Base-by-base conservation (phyloP, 306 rosid species). In the Prinsepia uniflora region DNA sequence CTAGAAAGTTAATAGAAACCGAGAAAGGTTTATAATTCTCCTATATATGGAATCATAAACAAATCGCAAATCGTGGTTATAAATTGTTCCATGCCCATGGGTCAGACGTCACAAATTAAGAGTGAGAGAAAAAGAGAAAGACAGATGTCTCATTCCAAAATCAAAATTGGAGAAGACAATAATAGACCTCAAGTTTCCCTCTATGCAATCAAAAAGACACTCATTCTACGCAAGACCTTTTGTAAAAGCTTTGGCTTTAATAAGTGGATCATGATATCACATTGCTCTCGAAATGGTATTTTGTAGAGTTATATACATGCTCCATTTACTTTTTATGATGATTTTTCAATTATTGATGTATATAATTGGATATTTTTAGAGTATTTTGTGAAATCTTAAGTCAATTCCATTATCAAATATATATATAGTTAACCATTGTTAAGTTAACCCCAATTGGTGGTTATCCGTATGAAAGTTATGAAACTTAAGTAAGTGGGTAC, bases 201-300 rank as follows among this genome's bases (percentile, higher is more conserved):
- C 67, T 45, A 69, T 65, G 79, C 82, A 63, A 74, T 74, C 46
- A 75, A 79, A 81, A 63, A n/a, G 81, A 14, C 82, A 82, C 76
- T 77, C 86, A 79, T 77, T 74, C 73, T 62, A 66, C 79, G 74
- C 48, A 45, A 74, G 85, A 81, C 81, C 79, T 68, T 68, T 40
- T 63, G n/a, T 68, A 53, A 80, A 77, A 49, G 68, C 24, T 42
- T 49, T 63, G 65, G 52, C 70, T 65, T 55, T 74, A 45, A 58
- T 14, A 53, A 74, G 77, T 80, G 84, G 82, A 65, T 63, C 57
- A 45, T 50, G 63, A 44, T 55, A 39, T 53, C 79, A 79, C 76
- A 67, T 61, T 76, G 42, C 39, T 49, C 57, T 69, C 72, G 3
- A 39, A 63, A 34, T 62, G 53, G 56, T 76, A 55, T 70, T 79